phyloP scores from a whole-genome alignment of 352 stramenopile genomes.

The Globisporangium polare region DNA sequence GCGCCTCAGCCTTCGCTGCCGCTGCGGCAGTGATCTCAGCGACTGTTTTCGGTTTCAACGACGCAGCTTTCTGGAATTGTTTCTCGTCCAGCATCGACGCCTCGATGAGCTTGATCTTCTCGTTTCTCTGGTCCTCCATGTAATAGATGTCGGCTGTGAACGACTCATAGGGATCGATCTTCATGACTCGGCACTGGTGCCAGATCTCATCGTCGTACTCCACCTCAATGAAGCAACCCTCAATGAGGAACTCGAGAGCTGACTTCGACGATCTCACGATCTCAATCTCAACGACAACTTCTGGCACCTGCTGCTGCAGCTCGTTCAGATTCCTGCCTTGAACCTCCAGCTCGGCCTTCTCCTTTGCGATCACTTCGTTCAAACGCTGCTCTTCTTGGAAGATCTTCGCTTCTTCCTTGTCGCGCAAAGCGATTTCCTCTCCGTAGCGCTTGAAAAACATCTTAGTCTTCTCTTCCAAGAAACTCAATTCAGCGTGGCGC shows the following conservation, averaged over 20 bases:
- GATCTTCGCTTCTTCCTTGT: conserved; percentile 43
- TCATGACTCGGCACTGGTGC: conserved; percentile 59
- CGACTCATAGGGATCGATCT: conserved; percentile 53
- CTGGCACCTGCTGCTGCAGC: conserved; percentile 63
- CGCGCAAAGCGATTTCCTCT: conserved; percentile 32
- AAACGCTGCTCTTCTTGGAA: conserved; percentile 44
- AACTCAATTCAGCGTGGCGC: conserved; percentile 54
- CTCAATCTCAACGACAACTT: conserved; percentile 46
- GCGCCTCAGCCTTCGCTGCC: conserved; percentile 24
- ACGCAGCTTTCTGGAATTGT: conserved; percentile 16
- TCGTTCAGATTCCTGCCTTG: conserved; percentile 45
- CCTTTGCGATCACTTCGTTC: conserved; percentile 37
- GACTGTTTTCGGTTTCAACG: conserved; percentile 21
- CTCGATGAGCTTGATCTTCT: conserved; percentile 66
- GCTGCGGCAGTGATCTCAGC: conserved; percentile 46
- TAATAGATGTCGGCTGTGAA: conserved; percentile 63
- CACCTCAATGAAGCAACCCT: conserved; percentile 54
- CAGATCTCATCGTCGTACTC: conserved; percentile 70
- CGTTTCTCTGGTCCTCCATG: conserved; percentile 50
- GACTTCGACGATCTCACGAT: conserved; percentile 45
- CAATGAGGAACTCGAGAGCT: conserved; percentile 60
- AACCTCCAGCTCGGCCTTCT: conserved; percentile 31
- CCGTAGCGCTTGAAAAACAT: conserved; percentile 43
- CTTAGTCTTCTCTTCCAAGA: conserved; percentile 53
- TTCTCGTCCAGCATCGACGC: conserved; percentile 23